Evolutionary conservation across 192 early-diverging fungal genomes (phyloP).

Genomic region (Coemansia brasiliensis): DNA sequence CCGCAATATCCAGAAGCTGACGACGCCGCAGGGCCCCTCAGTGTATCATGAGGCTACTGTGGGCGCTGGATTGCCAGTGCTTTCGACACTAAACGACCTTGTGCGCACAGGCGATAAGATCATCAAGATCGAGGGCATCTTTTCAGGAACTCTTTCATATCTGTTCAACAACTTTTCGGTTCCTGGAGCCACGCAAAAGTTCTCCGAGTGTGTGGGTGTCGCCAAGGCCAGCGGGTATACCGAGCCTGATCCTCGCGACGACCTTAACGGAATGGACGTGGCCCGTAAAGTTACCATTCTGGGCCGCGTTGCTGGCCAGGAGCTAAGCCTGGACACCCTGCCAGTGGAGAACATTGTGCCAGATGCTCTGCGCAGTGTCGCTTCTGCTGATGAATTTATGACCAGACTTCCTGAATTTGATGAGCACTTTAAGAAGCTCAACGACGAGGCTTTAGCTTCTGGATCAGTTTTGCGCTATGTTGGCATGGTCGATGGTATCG

Average conservation of each 20-base stretch:
- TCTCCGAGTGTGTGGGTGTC: slow-evolving; percentile 86
- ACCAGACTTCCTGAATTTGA: slow-evolving; percentile 79
- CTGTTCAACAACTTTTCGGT: slow-evolving; percentile 97
- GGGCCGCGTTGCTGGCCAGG: slow-evolving; percentile 83
- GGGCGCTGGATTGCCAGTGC: slow-evolving; percentile 93
- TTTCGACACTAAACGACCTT: slow-evolving; percentile 87
- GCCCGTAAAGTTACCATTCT: slow-evolving; percentile 94
- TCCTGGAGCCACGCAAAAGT: slow-evolving; percentile 60
- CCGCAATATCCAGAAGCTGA: slow-evolving; percentile 66
- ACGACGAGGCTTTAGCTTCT: slow-evolving; percentile 69
- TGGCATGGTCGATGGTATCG: slow-evolving; percentile 75
- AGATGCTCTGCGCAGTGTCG: slow-evolving; percentile 68
- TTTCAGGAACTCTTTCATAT: slow-evolving; percentile 96
- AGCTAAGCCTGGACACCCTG: slow-evolving; percentile 74
- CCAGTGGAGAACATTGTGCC: slow-evolving; percentile 97
- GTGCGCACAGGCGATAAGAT: slow-evolving; percentile 93
- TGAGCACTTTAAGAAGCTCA: slow-evolving; percentile 79
- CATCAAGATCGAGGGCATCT: slow-evolving; percentile 91
- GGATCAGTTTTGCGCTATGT: slow-evolving; percentile 91
- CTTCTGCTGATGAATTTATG: slow-evolving; percentile 85
- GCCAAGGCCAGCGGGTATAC: slow-evolving; percentile 95
- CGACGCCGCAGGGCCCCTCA: slow-evolving; percentile 57
- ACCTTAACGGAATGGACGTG: slow-evolving; percentile 99
- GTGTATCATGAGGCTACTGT: slow-evolving; percentile 95
- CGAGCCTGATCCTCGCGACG: slow-evolving; percentile 97